A percentile compares a stretch with the other conserved stretches of the same genome.
phyloP scores from a whole-genome alignment of 805 yeast genomes.

The Zygoascus tannicola region DNA sequence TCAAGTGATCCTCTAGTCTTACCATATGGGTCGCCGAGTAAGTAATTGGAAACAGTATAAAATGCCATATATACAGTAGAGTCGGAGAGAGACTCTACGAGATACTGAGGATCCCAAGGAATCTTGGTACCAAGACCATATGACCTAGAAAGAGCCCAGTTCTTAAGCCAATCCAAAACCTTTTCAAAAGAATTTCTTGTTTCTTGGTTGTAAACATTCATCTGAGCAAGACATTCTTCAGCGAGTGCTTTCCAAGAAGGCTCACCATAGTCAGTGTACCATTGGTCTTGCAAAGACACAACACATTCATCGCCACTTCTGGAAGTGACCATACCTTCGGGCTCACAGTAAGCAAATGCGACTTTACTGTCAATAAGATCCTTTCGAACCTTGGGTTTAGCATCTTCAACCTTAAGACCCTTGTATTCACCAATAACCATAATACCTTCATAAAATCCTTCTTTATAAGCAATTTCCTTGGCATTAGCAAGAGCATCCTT shows the following conservation, averaged over 20 bases:
- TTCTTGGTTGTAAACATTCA: constrained; percentile 76
- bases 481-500: constrained; percentile 78
- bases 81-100: constrained; percentile 92
- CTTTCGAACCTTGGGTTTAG: constrained; percentile 76
- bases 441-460: constrained; percentile 87
- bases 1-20: constrained; percentile 59
- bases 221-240: constrained; percentile 59
- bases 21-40: constrained; percentile 85
- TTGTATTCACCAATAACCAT: constrained; percentile 72
- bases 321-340: constrained; percentile 80
- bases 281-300: constrained; percentile 95
- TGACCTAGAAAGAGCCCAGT: constrained; percentile 97
- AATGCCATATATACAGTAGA: constrained; percentile 93
- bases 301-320: constrained; percentile 96
- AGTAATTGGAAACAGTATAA: constrained; percentile 79
- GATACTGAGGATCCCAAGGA: constrained; percentile 93
- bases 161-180: constrained; percentile 90
- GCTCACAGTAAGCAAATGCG: constrained; percentile 90
- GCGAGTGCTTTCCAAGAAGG: constrained; percentile 77
- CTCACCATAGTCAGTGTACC: constrained; percentile 98
- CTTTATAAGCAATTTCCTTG: constrained; percentile 91
- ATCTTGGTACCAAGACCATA: constrained; percentile 91
- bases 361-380: constrained; percentile 69
- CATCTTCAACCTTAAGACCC: constrained; percentile 85
- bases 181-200: constrained; percentile 88